Evolutionary conservation across 202 grass and related monocot genomes (phyloP), one percentile per base, ranked within the genome.

Genomic region (Brachypodium distachyon): DNA sequence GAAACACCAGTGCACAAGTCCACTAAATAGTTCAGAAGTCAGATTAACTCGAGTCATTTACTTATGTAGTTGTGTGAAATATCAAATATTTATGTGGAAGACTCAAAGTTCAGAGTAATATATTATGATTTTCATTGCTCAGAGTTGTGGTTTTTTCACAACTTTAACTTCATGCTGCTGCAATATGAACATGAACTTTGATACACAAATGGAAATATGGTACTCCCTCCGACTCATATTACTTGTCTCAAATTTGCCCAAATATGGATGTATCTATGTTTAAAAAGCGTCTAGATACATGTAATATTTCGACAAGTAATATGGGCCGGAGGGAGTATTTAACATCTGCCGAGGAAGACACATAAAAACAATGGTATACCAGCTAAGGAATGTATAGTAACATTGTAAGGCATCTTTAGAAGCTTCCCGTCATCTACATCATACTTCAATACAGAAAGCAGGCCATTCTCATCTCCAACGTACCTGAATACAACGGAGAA

Each of bases 401-500:
- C 81, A 67, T 84, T 81, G 69, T 94, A 97, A 9, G 87, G 94
- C 88, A 97, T 90, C 76, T 39, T 94, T 73, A 77, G 85, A 84
- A 97, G 66, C 23, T 94, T 91, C 80, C 88, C 88, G 66, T 97
- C 91, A 88, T 92, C 84, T 50, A 90, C 62, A 69, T 90, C 84
- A 59, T 89, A 97, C 71, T 92, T 97, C 52, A 94, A 65, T 63
- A 97, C 91, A 79, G 94, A 92, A 72, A 97, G 86, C 43, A 90
- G 72, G 10, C 94, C 94, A 73, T 94, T 92, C 68, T 97, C 94
- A 88, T 97, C 94, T 36, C 94, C 94, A 88, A 97, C 22, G 87
- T 90, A 97, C 87, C 94, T 97, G 82, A 86, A 73, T 68, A 33
- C 28, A 73, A 56, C 62, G 44, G 18, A n/a, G 18, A 58, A 68